Conservation (phyloP, 495 filamentous ascomycete species). For the Clavariopsis aquatica region DNA sequence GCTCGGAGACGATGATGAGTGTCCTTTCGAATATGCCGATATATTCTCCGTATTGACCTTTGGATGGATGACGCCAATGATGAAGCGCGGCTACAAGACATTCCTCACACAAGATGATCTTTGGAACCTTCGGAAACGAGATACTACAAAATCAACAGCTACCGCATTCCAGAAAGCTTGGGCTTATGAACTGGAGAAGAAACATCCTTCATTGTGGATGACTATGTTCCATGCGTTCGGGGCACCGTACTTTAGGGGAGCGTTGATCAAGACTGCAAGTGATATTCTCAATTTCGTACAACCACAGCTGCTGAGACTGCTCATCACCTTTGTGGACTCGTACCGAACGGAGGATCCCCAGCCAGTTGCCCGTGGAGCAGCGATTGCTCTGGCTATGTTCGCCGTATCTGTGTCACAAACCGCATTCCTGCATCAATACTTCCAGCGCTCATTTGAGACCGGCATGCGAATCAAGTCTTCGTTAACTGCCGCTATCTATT, state of each 20-base stretch:
- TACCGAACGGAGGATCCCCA: conserved; percentile 64
- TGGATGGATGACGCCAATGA: conserved; percentile 98
- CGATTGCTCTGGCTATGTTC: conserved; percentile 93
- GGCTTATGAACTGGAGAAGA: conserved; percentile 71
- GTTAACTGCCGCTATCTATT: conserved; percentile 86
- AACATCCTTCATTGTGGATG: conserved; percentile 83
- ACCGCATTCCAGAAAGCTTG: conserved; percentile 70
- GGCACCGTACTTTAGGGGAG: conserved; percentile 74
- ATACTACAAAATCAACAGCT: conserved; percentile 73
- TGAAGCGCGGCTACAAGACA: conserved; percentile 90
- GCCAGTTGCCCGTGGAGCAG: conserved; percentile 78
- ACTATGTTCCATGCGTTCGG: conserved; percentile 87
- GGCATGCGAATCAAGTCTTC: conserved; percentile 95
- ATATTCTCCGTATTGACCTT: conserved; percentile 94
- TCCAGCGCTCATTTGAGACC: conserved; percentile 89
- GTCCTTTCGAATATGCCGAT: conserved; percentile 90
- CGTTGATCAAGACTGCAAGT: conserved; percentile 80
- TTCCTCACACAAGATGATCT: conserved; percentile 95
- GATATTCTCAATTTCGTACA: conserved; percentile 85
- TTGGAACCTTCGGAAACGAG: conserved; percentile 82
- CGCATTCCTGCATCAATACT: conserved; percentile 84
- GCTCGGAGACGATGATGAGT: conserved; percentile 86
- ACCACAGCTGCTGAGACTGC: conserved; percentile 80
- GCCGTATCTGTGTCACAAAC: conserved; percentile 83
- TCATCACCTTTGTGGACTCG: conserved; percentile 86